phyloP scores from a whole-genome alignment of 768 basidiomycete species.

The Crucibulum laeve region DNA sequence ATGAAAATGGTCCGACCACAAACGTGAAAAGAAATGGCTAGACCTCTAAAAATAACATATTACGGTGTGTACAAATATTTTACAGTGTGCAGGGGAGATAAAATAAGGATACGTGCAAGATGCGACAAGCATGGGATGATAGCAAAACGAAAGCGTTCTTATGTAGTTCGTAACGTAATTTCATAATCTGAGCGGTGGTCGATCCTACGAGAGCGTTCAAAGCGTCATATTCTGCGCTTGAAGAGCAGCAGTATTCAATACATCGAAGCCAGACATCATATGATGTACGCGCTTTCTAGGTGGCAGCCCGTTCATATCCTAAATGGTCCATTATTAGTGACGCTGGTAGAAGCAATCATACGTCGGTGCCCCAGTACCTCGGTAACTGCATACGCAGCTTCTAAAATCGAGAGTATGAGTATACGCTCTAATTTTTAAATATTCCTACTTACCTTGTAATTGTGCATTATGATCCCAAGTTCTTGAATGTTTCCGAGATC shows the following conservation, averaged over 20 bases:
- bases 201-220: too few species aligned
- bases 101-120: too few species aligned
- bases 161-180: background rate
- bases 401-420: constrained; percentile 15
- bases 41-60: too few species aligned
- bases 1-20: too few species aligned
- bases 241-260: constrained; percentile 47
- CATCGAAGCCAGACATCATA: constrained; percentile 56
- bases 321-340: constrained; percentile 14
- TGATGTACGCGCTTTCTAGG: constrained; percentile 66
- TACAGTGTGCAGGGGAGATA: too few species aligned
- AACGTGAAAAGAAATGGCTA: too few species aligned
- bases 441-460: constrained; percentile 31
- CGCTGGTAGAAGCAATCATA: constrained; percentile 4
- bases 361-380: constrained; percentile 32
- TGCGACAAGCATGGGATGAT: too few species aligned
- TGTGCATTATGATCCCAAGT: constrained; percentile 55
- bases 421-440: constrained; percentile 5
- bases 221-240: constrained; percentile 54
- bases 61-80: too few species aligned
- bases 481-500: constrained; percentile 55
- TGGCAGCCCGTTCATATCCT: constrained; percentile 50
- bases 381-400: constrained; percentile 40
- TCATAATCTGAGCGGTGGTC: constrained; percentile 30
- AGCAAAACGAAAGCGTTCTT: too few species aligned